A percentile compares a stretch with the other conserved stretches of the same genome.
Conservation (phyloP, 768 basidiomycete genomes). For the Phlebiopsis flavidoalba region DNA sequence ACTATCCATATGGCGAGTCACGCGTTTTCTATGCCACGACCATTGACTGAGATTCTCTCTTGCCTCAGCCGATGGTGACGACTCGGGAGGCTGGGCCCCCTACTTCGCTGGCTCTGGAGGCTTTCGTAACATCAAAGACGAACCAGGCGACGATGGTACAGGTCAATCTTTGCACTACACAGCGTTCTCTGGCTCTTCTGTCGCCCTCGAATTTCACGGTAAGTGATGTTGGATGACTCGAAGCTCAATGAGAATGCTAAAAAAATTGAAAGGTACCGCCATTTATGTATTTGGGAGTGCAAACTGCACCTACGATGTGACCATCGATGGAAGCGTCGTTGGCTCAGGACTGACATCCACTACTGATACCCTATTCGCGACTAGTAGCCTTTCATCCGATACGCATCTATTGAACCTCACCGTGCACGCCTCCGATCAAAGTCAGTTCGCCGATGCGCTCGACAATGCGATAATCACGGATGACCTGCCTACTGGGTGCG, state of each 20-base stretch:
- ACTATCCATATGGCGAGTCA: constrained; percentile 15
- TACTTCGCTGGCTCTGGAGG: not conserved
- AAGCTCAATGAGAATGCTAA: not conserved
- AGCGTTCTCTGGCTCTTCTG: constrained; percentile 19
- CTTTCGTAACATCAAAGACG: not conserved
- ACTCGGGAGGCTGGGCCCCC: constrained; percentile 2
- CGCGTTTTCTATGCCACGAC: not conserved
- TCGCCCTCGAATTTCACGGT: constrained; percentile 24
- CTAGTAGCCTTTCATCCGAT: constrained; percentile 39
- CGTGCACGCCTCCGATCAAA: constrained; percentile 25
- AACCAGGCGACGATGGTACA: not conserved
- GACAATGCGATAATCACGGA: constrained; percentile 46
- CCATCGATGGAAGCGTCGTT: constrained; percentile 39
- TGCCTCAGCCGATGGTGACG: constrained; percentile 13
- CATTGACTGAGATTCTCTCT: not conserved
- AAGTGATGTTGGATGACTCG: not conserved
- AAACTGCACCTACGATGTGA: constrained; percentile 36
- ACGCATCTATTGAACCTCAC: constrained; percentile 53
- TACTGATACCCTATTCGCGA: constrained; percentile 36
- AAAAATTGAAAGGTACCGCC: constrained; percentile 47
- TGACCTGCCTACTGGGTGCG: constrained; percentile 11
- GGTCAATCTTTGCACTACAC: constrained; percentile 17
- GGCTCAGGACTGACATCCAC: constrained; percentile 12
- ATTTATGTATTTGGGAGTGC: constrained; percentile 53
- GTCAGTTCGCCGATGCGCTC: constrained; percentile 43